Evolutionary conservation across 2,329 filamentous ascomycete genomes (phyloP), one percentile per base, ranked within the genome.

Genomic region (Teratosphaeria destructans): DNA sequence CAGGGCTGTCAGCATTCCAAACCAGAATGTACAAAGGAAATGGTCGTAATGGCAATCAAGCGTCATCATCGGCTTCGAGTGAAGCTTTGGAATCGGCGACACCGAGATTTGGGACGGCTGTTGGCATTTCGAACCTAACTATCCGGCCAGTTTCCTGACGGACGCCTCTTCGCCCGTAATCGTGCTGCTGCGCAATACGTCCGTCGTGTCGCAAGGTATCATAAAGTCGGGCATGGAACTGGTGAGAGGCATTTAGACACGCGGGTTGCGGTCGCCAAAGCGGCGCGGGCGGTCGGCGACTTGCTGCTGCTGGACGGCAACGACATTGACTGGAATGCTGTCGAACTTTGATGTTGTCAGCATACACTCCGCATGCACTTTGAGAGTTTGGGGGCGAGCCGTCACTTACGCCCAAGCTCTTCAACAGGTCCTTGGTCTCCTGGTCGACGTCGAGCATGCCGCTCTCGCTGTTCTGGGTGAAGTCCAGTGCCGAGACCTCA

Each of bases 391-490:
- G 12, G 11, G 1, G 23, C 4, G 7, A 3, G 32, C 47, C 39
- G 58, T 64, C 73, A 92, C 92, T 73, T 93, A 96, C 92, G 79
- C 94, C 94, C 73, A 99, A 85, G 84, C 88, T 90, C 90, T 99
- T 99, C 76, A 99, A 85, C 73, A 99, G 84, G 76, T 97, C 94
- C 88, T 96, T 97, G 78, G 94, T 99, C 83, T 99, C 94, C 78
- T 85, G 80, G 78, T 99, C 94, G 75, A 96, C 89, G 73, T 97
- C 93, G 73, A 99, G 85, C 79, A 92, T 87, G 74, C 94, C 94
- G 76, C 82, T 88, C 83, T 97, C 94, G 77, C 85, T 85, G 82
- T 89, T 90, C 85, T 96, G 90, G 75, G 88, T 86, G 83, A 96
- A 95, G 85, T 99, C 94, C 77, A 99, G 89, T 76, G 94, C 94